phyloP scores from a whole-genome alignment of 2,329 filamentous ascomycete genomes.

The Clonostachys chloroleuca region DNA sequence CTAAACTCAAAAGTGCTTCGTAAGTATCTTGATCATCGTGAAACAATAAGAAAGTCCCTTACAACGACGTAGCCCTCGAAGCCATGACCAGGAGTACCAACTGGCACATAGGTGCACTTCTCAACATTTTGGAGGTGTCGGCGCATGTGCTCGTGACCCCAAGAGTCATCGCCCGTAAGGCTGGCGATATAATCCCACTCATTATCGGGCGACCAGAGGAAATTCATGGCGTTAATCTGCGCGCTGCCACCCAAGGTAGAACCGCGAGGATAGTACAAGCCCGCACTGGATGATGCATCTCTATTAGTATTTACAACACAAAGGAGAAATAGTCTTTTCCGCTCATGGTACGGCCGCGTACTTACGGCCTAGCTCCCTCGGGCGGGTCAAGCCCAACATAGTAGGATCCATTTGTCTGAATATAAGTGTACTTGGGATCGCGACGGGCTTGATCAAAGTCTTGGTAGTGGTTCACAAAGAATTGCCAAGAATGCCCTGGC shows the following conservation, averaged over 20 bases:
- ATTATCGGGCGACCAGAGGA: slow-evolving; percentile 40
- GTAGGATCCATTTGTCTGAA: slow-evolving; percentile 5
- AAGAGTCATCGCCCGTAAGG: slow-evolving; percentile 44
- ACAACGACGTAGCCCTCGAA: slow-evolving; percentile 42
- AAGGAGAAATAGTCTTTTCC: background rate
- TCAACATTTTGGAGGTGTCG: slow-evolving; percentile 42
- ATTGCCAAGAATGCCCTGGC: slow-evolving; percentile 6
- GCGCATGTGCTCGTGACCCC: slow-evolving; percentile 43
- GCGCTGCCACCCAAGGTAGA: slow-evolving; percentile 21
- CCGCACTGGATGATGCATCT: slow-evolving; percentile 2
- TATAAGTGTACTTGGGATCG: slow-evolving; percentile 8
- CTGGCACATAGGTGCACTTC: slow-evolving; percentile 34
- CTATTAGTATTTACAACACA: background rate
- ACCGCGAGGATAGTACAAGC: slow-evolving; percentile 15
- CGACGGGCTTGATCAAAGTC: slow-evolving; percentile 6
- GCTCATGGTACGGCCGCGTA: background rate
- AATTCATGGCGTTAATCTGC: slow-evolving; percentile 33
- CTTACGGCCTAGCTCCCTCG: slow-evolving; percentile 7
- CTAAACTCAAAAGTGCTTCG: too few relatives aligned
- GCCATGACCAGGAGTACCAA: slow-evolving; percentile 35
- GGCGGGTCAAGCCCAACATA: slow-evolving; percentile 9
- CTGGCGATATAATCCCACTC: slow-evolving; percentile 43
- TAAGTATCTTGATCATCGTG: too few relatives aligned
- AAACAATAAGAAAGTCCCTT: slow-evolving; percentile 20
- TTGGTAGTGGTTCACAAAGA: slow-evolving; percentile 10